A percentile compares a stretch with the other conserved stretches of the same genome.
Conservation (phyloP, 2,329 filamentous ascomycete species). For the Emergomyces orientalis region DNA sequence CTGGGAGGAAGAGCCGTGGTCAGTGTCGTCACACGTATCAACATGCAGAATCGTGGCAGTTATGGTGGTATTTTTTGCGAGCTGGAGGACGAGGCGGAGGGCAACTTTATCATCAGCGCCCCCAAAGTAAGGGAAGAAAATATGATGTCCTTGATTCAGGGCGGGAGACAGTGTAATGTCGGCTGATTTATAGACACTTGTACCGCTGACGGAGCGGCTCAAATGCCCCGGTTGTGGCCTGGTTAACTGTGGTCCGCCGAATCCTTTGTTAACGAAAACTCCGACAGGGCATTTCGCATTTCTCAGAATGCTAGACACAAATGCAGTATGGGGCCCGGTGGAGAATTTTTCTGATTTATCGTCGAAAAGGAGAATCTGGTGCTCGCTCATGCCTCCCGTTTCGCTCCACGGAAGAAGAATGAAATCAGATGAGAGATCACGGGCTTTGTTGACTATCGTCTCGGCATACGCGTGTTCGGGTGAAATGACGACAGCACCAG, state of each 20-base stretch:
- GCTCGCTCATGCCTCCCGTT: conserved; percentile 64
- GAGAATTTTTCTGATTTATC: conserved; percentile 50
- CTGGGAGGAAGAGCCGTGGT: conserved; percentile 1
- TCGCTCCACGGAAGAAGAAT: conserved; percentile 87
- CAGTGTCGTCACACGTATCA: conserved; percentile 20
- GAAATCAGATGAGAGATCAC: conserved; percentile 61
- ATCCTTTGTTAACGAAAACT: conserved; percentile 67
- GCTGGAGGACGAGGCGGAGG: conserved; percentile 70
- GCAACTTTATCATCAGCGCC: conserved; percentile 73
- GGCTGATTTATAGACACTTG: conserved; percentile 52
- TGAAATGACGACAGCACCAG: conserved; percentile 70
- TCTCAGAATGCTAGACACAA: conserved; percentile 60
- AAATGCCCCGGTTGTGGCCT: conserved; percentile 27
- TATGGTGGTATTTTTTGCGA: conserved; percentile 68
- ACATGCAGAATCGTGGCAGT: conserved; percentile 67
- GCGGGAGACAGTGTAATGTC: conserved; percentile 51
- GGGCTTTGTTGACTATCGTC: conserved; percentile 60
- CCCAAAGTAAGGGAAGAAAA: conserved; percentile 82
- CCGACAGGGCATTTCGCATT: conserved; percentile 59
- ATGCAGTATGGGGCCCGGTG: conserved; percentile 57
- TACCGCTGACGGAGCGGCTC: conserved; percentile 43
- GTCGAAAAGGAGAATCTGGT: conserved; percentile 41
- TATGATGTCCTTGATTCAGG: conserved; percentile 63
- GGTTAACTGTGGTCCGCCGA: conserved; percentile 38
- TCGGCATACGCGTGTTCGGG: conserved; percentile 71